phyloP scores from a whole-genome alignment of 805 yeast species.

The Starmerella cellae region DNA sequence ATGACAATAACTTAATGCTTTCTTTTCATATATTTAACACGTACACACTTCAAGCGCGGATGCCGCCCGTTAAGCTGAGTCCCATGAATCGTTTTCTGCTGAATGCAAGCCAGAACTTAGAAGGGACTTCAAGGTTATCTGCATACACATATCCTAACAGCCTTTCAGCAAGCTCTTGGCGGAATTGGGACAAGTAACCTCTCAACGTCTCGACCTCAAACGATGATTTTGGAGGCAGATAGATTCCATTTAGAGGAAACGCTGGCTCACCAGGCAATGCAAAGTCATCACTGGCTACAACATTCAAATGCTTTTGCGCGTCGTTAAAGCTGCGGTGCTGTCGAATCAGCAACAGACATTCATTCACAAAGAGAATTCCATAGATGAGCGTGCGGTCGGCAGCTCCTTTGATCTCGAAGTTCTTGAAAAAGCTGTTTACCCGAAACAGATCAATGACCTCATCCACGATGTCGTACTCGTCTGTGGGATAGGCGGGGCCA shows the following conservation, averaged over 20 bases:
- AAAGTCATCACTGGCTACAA: slow-evolving; percentile 75
- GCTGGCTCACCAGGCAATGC: slow-evolving; percentile 91
- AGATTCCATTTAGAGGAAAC: slow-evolving; percentile 77
- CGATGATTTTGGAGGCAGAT: slow-evolving; percentile 58
- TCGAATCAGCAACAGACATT: slow-evolving; percentile 56
- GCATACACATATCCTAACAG: slow-evolving; percentile 57
- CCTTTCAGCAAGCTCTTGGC: slow-evolving; percentile 83
- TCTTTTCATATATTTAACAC: too few relatives aligned
- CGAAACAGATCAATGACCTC: slow-evolving; percentile 84
- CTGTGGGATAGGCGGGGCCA: slow-evolving; percentile 80
- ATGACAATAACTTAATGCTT: too few relatives aligned
- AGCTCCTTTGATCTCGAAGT: slow-evolving; percentile 92
- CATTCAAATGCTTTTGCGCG: slow-evolving; percentile 46
- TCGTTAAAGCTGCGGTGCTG: slow-evolving; percentile 34
- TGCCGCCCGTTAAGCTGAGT: slow-evolving; percentile 30
- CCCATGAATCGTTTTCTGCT: slow-evolving; percentile 94
- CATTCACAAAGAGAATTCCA: slow-evolving; percentile 81
- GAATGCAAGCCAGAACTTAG: slow-evolving; percentile 91
- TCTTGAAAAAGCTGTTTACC: slow-evolving; percentile 91
- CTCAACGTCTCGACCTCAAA: slow-evolving; percentile 68
- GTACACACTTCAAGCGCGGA: slow-evolving; percentile 7
- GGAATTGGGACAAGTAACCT: slow-evolving; percentile 74
- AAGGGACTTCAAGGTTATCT: slow-evolving; percentile 43
- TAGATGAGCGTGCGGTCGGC: slow-evolving; percentile 86
- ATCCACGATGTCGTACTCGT: slow-evolving; percentile 79